Conservation (phyloP, 148 eudicot species). For the Silene latifolia region DNA sequence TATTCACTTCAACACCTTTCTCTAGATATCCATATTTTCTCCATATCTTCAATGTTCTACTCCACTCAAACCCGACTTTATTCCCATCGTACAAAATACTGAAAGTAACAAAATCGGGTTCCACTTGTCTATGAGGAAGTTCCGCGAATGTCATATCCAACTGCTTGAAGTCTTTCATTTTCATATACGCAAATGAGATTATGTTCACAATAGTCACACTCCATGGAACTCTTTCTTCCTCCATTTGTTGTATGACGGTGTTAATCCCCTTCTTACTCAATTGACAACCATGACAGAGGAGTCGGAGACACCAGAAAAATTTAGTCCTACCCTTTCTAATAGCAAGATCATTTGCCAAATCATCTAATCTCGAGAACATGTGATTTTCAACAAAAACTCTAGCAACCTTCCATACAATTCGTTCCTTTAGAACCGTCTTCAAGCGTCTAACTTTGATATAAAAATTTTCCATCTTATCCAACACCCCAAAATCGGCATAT, state of each 20-base stretch:
- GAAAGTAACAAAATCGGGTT: conserved; percentile 42
- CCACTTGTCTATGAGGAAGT: conserved; percentile 26
- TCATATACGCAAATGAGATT: conserved; percentile 25
- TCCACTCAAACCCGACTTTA: conserved; percentile 28
- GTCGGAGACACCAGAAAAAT: conserved; percentile 35
- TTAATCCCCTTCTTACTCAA: conserved; percentile 36
- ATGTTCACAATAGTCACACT: conserved; percentile 32
- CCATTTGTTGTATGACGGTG: conserved; percentile 33
- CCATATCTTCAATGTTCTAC: conserved; percentile 27
- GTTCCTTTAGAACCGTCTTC: conserved; percentile 27
- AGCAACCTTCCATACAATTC: conserved; percentile 37
- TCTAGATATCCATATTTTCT: conserved; percentile 31
- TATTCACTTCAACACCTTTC: conserved; percentile 34
- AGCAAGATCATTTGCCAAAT: conserved; percentile 33
- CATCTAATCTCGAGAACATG: conserved; percentile 41
- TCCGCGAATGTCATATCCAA: conserved; percentile 23
- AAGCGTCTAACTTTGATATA: conserved; percentile 27
- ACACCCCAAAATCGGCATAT: conserved; percentile 35
- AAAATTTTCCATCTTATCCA: conserved; percentile 41
- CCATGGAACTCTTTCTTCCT: conserved; percentile 31
- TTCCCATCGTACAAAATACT: conserved; percentile 38
- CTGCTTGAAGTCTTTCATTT: conserved; percentile 36
- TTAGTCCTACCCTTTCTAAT: conserved; percentile 30
- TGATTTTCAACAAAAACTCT: conserved; percentile 36
- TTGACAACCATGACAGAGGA: conserved; percentile 35